Evolutionary conservation across 208 protist genomes (phyloP), one percentile per base, ranked within the genome.

Genomic region (Trypanosoma caninum): DNA sequence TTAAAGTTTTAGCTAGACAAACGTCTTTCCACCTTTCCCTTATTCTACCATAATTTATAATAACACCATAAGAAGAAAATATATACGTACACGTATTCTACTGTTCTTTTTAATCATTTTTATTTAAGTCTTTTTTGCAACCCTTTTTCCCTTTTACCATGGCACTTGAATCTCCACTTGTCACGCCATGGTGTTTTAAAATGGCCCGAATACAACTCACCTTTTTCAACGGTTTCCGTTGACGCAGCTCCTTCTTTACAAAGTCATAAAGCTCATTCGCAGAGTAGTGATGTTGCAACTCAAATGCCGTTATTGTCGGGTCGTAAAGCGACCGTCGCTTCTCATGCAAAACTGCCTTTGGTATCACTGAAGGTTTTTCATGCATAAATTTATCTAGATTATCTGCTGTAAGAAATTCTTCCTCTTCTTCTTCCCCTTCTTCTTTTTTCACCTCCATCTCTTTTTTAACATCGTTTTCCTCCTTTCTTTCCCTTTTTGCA

Each of bases 261-360:
- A 78, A 69, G 7, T 37, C 60, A 33, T 48, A 48, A 37, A 95
- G 72, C 56, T 95, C 85, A 34, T 52, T 69, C 8, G 71, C 66
- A 10, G 72, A 83, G 72, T 93, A 95, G 65, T 95, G 89, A 50
- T 91, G 64, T 31, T 81, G 59, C 35, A 95, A 68, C 62, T 95
- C 89, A 59, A 89, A 91, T 16, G 35, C 50, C 0, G 85, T 91
- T 40, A 95, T 90, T 41, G 25, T 50, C 20, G 76, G 53, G 44
- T 91, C 74, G 1, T 59, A 45, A 53, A 80, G 78, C 16, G 65
- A 23, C 30, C 75, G 72, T 0, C 89, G 80, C 52, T 62, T 63
- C 46, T 78, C 78, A 0, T 69, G 60, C 42, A 93, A 13, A 37
- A 95, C 74, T 31, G 69, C 69, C 25, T 58, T 63, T 6, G 89